Evolutionary conservation across 495 filamentous ascomycete species (phyloP), one percentile per base, ranked within the genome.

Genomic region (Hyaloscypha bicolor): DNA sequence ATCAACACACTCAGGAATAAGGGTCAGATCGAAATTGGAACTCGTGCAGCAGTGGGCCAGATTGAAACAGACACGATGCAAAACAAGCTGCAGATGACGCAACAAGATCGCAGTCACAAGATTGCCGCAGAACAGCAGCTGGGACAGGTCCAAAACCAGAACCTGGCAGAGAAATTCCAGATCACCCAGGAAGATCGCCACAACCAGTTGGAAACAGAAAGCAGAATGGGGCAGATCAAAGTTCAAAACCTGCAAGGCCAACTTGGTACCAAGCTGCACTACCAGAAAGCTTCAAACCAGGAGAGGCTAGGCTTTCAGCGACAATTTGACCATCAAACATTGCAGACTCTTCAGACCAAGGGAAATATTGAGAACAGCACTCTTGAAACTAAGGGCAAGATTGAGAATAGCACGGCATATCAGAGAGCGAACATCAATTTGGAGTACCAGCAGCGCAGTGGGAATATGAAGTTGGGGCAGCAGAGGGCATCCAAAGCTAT

Each of bases 171-270:
- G 19, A 59, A 32, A 32, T 29, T 59, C 6, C 56, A 59, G 25
- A 59, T 59, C 9, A 32, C 25, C 14, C 56, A 59, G 31, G 21
- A 59, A 59, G 56, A 59, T 33, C 56, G 56, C 31, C 21, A 16
- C 11, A 6, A 59, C 29, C 22, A 59, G 56, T 31, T 59, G 9
- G 56, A 59, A 14, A 33, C 25, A n/a, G 56, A 59, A 30, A 14
- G 32, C 29, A 59, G 9, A n/a, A 59, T 59, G 56, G 56, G 56
- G 32, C 56, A 59, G 25, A 59, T 59, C 31, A 21, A 59, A n/a
- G 32, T 30, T 32, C 56, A 59, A 11, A 59, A 59, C 25, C 3
- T 59, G n/a, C 56, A 32, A 33, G 22, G 31, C 6, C 29, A 31
- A n/a, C 56, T 31, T 11, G 56, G 25, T n/a, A 6, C 32, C 8